Base-by-base conservation (phyloP, 345 rosid species). In the Eucalyptus globulus region DNA sequence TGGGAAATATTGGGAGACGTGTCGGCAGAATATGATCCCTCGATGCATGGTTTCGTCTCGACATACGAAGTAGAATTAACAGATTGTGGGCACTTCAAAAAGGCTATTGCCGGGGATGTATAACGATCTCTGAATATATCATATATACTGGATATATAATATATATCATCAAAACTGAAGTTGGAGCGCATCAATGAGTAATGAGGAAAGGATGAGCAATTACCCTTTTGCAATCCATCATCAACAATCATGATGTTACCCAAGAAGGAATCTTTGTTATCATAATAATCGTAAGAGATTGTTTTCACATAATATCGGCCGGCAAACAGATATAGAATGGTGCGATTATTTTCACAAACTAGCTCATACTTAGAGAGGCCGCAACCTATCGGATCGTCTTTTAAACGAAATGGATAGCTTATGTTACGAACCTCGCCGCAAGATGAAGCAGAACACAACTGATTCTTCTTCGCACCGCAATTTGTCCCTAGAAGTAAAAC, bases 241-340 rank as follows among this genome's bases (percentile, higher is more conserved):
- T 54, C 26, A 54, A 54, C 26, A 1, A 54, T 1, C 24, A 0
- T 54, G 58, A 54, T 54, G 2, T 54, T 8, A 54, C 26, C 10
- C 5, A 0, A 2, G 58, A 21, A 50, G 53, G 0, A 54, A 54
- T 54, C 58, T 8, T 21, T 21, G 58, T 54, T 26, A 54, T 54
- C 0, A 54, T 54, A 21, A 9, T 0, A 0, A 54, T 54, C 1
- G 0, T 54, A 54, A 21, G 4, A 8, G 26, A 54, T 54, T 4
- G 58, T 21, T 1, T 54, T 54, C 26, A 54, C 54, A 54, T 54
- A 54, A 54, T 54, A 54, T 54, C 10, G 58, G 10, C 10, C 26
- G 0, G 58, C 58, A 54, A 21, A 0, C 58, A 54, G 2, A 54
- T 54, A 54, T 54, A 54, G 5, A 54, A 54, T 0, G 11, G 58